Percentiles rank a stretch among this genome's conserved stretches.
phyloP scores from a whole-genome alignment of 257 asterid species.

The Hygrophila difformis region DNA sequence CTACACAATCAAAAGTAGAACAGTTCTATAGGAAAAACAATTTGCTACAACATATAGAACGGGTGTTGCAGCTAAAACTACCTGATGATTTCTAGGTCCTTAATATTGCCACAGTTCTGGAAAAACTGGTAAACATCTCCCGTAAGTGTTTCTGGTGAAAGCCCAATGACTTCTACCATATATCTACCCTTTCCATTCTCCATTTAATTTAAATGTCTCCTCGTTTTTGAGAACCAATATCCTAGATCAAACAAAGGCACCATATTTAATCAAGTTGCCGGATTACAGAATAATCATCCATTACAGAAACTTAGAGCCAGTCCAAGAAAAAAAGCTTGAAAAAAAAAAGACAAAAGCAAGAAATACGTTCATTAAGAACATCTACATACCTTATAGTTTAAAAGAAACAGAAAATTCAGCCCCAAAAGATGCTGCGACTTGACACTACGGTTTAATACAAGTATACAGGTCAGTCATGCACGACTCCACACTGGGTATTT shows the following conservation, averaged over 20 bases:
- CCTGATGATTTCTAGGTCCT: too few relatives aligned
- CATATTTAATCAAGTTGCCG: neutral
- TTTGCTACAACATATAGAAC: too few relatives aligned
- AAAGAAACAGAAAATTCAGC: neutral
- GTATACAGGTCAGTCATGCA: too few relatives aligned
- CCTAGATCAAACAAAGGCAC: neutral
- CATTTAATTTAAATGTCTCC: conserved; percentile 14
- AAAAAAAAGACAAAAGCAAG: neutral
- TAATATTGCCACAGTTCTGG: conserved; percentile 38
- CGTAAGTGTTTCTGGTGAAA: conserved; percentile 38
- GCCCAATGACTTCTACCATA: conserved; percentile 31
- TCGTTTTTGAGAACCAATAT: neutral
- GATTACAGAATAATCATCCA: neutral
- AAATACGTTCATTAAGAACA: neutral
- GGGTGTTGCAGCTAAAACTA: too few relatives aligned
- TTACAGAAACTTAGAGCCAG: too few relatives aligned
- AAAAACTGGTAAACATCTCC: conserved; percentile 46
- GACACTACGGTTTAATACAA: neutral
- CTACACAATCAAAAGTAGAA: too few relatives aligned
- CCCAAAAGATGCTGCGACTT: neutral
- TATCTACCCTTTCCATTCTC: conserved; percentile 19
- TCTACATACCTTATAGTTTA: neutral
- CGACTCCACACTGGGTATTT: too few relatives aligned
- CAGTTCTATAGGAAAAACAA: too few relatives aligned
- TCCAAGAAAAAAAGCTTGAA: neutral